Percentiles rank a stretch among this genome's conserved stretches.
Evolutionary conservation across 345 rosid species (phyloP).

Genomic region (Crucihimalaya himalaica): DNA sequence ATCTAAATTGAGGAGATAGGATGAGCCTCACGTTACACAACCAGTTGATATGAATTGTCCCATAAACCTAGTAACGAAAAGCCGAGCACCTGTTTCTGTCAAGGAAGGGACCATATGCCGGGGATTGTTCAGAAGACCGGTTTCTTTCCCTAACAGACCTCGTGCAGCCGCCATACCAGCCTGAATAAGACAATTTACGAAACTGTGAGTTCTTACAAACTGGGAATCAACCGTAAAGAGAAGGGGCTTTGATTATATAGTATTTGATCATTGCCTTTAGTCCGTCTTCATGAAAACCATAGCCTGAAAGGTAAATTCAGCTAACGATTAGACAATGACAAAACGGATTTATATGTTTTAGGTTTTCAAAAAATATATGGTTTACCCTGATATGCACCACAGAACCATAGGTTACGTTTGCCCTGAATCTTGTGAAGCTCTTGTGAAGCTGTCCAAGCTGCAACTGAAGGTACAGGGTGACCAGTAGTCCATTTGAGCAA

Average conservation of each 20-base stretch:
- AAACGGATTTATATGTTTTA: not conserved
- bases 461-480: slow-evolving; percentile 89
- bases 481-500: slow-evolving; percentile 81
- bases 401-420: slow-evolving; percentile 83
- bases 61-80: slow-evolving; percentile 76
- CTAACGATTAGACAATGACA: slow-evolving; percentile 15
- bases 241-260: not conserved
- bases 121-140: slow-evolving; percentile 56
- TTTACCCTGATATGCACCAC: slow-evolving; percentile 88
- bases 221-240: not conserved
- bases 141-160: slow-evolving; percentile 56
- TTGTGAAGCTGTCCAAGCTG: slow-evolving; percentile 76
- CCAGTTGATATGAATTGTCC: slow-evolving; percentile 70
- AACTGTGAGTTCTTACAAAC: not conserved
- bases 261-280: slow-evolving; percentile 55
- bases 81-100: slow-evolving; percentile 69
- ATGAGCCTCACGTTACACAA: slow-evolving; percentile 60
- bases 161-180: slow-evolving; percentile 78
- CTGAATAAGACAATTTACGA: slow-evolving; percentile 41
- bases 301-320: slow-evolving; percentile 55
- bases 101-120: slow-evolving; percentile 80
- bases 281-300: slow-evolving; percentile 97
- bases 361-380: not conserved
- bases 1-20: not conserved
- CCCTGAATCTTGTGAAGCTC: slow-evolving; percentile 82